A percentile compares a stretch with the other conserved stretches of the same genome.
Conservation (phyloP, 768 basidiomycete genomes). For the Sistotremastrum niveocremeum region DNA sequence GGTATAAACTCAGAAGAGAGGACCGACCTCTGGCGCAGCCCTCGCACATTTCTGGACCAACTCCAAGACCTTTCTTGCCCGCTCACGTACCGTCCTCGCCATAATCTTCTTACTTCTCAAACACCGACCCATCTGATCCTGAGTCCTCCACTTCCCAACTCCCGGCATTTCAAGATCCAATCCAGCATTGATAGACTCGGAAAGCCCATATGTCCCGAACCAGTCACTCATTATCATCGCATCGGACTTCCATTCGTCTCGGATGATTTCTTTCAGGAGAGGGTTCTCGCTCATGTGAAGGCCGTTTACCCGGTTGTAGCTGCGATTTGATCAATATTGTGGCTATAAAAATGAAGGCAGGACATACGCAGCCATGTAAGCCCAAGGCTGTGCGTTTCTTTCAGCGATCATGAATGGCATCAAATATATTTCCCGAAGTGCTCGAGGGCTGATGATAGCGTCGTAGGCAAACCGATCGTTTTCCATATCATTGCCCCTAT, state of each 20-base stretch:
- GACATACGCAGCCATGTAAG: constrained; percentile 48
- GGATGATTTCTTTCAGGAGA: constrained; percentile 46
- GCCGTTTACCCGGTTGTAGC: constrained; percentile 68
- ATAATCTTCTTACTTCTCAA: constrained; percentile 49
- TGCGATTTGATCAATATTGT: constrained; percentile 11
- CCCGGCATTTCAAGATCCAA: constrained; percentile 77
- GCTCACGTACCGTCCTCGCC: constrained; percentile 47
- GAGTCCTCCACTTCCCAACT: constrained; percentile 56
- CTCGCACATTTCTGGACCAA: constrained; percentile 57
- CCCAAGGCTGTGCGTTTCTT: constrained; percentile 37
- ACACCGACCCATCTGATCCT: constrained; percentile 51
- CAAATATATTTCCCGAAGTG: constrained; percentile 44
- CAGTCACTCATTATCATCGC: constrained; percentile 75
- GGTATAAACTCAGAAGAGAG: too few species aligned
- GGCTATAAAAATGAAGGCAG: constrained; percentile 8
- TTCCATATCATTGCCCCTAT: constrained; percentile 73
- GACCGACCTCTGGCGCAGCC: constrained; percentile 45
- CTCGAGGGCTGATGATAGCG: constrained; percentile 33
- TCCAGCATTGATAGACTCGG: constrained; percentile 53
- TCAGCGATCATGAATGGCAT: constrained; percentile 49
- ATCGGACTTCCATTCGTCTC: constrained; percentile 65
- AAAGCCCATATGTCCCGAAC: constrained; percentile 63
- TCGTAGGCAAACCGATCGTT: constrained; percentile 56
- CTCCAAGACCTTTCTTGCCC: constrained; percentile 52
- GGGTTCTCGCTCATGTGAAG: constrained; percentile 55